Conservation (phyloP, 257 asterid genomes). For the Linaria vulgaris region DNA sequence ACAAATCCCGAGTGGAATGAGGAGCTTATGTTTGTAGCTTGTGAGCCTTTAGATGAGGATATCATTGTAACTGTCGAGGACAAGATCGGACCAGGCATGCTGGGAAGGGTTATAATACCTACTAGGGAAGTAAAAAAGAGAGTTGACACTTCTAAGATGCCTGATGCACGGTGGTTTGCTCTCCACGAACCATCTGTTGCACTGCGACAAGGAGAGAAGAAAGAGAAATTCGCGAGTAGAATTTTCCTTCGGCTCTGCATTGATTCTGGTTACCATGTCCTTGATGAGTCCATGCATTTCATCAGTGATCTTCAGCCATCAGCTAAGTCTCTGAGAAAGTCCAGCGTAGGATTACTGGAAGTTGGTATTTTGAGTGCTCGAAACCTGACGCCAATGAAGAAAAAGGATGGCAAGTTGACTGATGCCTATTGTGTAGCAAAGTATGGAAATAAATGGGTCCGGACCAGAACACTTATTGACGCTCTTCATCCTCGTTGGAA, state of each 20-base stretch:
- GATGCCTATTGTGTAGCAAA: slow-evolving; percentile 94
- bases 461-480: slow-evolving; percentile 82
- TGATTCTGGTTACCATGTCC: slow-evolving; percentile 87
- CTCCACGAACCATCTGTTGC: slow-evolving; percentile 53
- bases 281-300: slow-evolving; percentile 79
- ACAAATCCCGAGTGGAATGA: slow-evolving; percentile 80
- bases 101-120: slow-evolving; percentile 63
- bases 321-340: slow-evolving; percentile 60
- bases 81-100: slow-evolving; percentile 47
- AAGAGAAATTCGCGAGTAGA: slow-evolving; percentile 78
- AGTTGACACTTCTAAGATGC: slow-evolving; percentile 48
- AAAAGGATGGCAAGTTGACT: slow-evolving; percentile 64
- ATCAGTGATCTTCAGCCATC: slow-evolving; percentile 89
- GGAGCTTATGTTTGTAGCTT: slow-evolving; percentile 78
- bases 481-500: slow-evolving; percentile 79
- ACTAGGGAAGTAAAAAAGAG: slow-evolving; percentile 49
- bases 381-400: slow-evolving; percentile 75
- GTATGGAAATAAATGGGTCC: slow-evolving; percentile 96
- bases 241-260: slow-evolving; percentile 61
- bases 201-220: slow-evolving; percentile 56
- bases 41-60: slow-evolving; percentile 79
- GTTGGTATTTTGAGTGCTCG: slow-evolving; percentile 78
- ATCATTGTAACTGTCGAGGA: slow-evolving; percentile 63
- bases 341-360: slow-evolving; percentile 78
- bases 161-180: slow-evolving; percentile 67